Percentiles rank a stretch among this genome's conserved stretches.
Evolutionary conservation across 805 yeast species (phyloP).

Genomic region (Cyberlindnera veronae): DNA sequence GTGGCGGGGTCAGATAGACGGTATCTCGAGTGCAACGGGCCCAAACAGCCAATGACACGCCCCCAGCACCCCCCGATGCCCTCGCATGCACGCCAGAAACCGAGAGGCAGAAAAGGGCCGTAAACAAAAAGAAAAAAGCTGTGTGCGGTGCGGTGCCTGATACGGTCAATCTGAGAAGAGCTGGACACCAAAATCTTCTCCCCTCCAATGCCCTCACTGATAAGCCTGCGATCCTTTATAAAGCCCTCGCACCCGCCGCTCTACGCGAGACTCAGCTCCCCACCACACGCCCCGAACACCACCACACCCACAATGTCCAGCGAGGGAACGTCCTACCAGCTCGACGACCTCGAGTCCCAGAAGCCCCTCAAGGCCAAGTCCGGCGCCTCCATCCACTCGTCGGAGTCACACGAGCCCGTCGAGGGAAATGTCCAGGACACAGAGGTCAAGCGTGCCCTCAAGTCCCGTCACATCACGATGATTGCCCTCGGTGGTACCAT

Average conservation of each 20-base stretch:
- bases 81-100: too few relatives aligned
- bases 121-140: not conserved
- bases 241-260: too few relatives aligned
- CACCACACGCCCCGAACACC: not conserved
- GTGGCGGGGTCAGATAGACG: too few relatives aligned
- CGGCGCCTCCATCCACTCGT: slow-evolving; percentile 1
- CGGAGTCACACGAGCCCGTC: slow-evolving; percentile 1
- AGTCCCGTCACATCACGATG: slow-evolving; percentile 69
- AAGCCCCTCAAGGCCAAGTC: not conserved
- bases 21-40: too few relatives aligned
- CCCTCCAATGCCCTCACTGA: too few relatives aligned
- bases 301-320: slow-evolving; percentile 5
- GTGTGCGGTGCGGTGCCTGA: not conserved
- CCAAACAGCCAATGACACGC: too few relatives aligned
- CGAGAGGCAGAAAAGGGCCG: too few relatives aligned
- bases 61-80: too few relatives aligned
- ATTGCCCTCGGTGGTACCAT: slow-evolving; percentile 78
- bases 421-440: slow-evolving; percentile 31
- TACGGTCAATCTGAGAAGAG: too few relatives aligned
- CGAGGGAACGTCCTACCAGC: slow-evolving; percentile 6
- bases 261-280: not conserved
- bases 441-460: slow-evolving; percentile 55
- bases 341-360: slow-evolving; percentile 12
- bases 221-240: slow-evolving; percentile 7
- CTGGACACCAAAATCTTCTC: too few relatives aligned